Percentiles rank a stretch among this genome's conserved stretches.
Evolutionary conservation across 495 filamentous ascomycete genomes (phyloP).

Genomic region (Tuber aestivum): DNA sequence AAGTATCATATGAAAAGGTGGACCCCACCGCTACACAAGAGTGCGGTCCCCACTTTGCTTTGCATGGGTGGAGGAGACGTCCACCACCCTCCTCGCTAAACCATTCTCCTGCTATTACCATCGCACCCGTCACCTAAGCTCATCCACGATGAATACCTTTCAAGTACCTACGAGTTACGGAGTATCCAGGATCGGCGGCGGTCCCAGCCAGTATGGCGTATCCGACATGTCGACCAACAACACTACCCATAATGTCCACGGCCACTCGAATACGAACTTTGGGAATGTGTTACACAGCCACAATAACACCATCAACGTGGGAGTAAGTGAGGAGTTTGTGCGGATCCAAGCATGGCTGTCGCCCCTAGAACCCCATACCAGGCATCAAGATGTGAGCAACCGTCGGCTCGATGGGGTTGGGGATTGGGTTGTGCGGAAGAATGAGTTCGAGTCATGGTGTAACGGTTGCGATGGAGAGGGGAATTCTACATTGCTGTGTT

Average conservation of each 20-base stretch:
- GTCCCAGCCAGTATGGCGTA: not conserved
- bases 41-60: not conserved
- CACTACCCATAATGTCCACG: not conserved
- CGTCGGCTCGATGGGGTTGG: not conserved
- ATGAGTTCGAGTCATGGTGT: not conserved
- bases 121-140: not conserved
- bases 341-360: not conserved
- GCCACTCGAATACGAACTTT: not conserved
- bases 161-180: accelerated
- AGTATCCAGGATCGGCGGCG: not conserved
- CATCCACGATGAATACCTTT: not conserved
- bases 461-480: no score
- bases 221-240: not conserved
- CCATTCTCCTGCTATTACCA: not conserved
- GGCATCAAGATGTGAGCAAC: not conserved
- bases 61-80: not conserved
- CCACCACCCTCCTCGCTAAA: not conserved
- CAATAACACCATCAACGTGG: not conserved
- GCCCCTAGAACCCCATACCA: not conserved
- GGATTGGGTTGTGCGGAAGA: not conserved
- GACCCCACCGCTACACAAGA: no score
- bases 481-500: no score
- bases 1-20: no score
- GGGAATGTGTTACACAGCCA: not conserved
- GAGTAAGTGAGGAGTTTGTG: not conserved